Conservation (phyloP, 2,329 filamentous ascomycete genomes). For the Claviceps fusiformis region DNA sequence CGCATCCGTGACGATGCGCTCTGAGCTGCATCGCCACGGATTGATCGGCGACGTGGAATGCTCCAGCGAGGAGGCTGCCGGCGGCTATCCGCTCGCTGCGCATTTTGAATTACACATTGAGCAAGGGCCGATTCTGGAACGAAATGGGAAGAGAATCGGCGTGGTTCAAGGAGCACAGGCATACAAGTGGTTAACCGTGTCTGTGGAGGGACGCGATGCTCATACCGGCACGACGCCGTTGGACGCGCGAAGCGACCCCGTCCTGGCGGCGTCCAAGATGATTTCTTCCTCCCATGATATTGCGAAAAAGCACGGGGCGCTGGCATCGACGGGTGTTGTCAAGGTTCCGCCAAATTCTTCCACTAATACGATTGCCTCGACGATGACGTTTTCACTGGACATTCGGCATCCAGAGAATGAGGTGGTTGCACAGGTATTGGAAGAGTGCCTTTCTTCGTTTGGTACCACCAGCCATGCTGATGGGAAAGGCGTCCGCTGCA, state of each 20-base stretch:
- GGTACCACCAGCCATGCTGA: constrained; percentile 12
- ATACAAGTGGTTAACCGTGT: constrained; percentile 19
- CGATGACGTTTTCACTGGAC: constrained; percentile 54
- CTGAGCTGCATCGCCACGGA: constrained; percentile 53
- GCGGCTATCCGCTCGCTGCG: constrained; percentile 48
- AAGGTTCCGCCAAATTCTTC: constrained; percentile 41
- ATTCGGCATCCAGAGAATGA: constrained; percentile 44
- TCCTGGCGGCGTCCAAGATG: constrained; percentile 22
- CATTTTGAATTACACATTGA: constrained; percentile 82
- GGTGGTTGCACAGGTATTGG: constrained; percentile 32
- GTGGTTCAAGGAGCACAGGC: constrained; percentile 20
- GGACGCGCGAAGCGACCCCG: constrained; percentile 18
- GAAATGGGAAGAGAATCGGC: constrained; percentile 14
- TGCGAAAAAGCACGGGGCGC: constrained; percentile 13
- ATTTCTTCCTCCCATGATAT: constrained; percentile 16
- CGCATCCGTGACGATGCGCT: constrained; percentile 14
- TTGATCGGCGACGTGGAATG: constrained; percentile 20
- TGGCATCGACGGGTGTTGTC: constrained; percentile 20
- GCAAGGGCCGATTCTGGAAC: constrained; percentile 51
- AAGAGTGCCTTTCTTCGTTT: constrained; percentile 12
- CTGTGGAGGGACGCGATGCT: constrained; percentile 16
- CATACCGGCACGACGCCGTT: constrained; percentile 21
- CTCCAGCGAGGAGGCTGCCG: constrained; percentile 4
- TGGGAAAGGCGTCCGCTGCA: constrained; percentile 27
- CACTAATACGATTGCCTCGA: constrained; percentile 58